phyloP scores from a whole-genome alignment of 2,329 filamentous ascomycete species.

The Cytospora piceicola region DNA sequence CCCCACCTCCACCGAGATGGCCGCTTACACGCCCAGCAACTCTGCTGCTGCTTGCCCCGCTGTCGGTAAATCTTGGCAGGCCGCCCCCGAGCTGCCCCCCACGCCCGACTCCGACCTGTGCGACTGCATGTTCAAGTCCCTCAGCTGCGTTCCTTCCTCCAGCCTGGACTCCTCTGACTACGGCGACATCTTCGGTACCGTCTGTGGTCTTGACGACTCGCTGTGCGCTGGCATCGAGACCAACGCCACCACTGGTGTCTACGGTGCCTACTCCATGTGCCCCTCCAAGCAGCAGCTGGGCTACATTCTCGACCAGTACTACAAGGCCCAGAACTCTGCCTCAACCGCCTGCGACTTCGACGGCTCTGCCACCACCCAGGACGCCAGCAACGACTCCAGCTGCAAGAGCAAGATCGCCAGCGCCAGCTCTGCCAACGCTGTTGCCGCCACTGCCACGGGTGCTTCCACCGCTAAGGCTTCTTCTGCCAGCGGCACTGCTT shows the following conservation, averaged over 20 bases:
- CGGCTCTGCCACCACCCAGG: constrained; percentile 57
- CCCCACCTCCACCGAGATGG: constrained; percentile 67
- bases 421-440: constrained; percentile 65
- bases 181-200: constrained; percentile 71
- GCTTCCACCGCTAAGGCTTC: too few species aligned
- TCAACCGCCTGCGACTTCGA: constrained; percentile 71
- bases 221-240: constrained; percentile 71
- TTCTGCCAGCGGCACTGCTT: constrained; percentile 35
- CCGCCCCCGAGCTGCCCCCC: constrained; percentile 74
- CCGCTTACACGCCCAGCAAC: constrained; percentile 75
- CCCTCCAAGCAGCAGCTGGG: constrained; percentile 69
- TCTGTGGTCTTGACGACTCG: constrained; percentile 63
- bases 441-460: constrained; percentile 52
- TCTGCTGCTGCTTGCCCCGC: constrained; percentile 73
- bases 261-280: constrained; percentile 82
- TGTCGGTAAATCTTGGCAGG: constrained; percentile 68
- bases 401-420: constrained; percentile 65
- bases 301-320: constrained; percentile 76
- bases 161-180: constrained; percentile 63
- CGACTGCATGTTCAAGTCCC: constrained; percentile 78
- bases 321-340: constrained; percentile 57
- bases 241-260: constrained; percentile 69
- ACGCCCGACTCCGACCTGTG: constrained; percentile 79
- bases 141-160: constrained; percentile 70
- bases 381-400: constrained; percentile 48